Evolutionary conservation across 2,329 filamentous ascomycete genomes (phyloP), one percentile per base, ranked within the genome.

Genomic region (Neopestalotiopsis sp.): DNA sequence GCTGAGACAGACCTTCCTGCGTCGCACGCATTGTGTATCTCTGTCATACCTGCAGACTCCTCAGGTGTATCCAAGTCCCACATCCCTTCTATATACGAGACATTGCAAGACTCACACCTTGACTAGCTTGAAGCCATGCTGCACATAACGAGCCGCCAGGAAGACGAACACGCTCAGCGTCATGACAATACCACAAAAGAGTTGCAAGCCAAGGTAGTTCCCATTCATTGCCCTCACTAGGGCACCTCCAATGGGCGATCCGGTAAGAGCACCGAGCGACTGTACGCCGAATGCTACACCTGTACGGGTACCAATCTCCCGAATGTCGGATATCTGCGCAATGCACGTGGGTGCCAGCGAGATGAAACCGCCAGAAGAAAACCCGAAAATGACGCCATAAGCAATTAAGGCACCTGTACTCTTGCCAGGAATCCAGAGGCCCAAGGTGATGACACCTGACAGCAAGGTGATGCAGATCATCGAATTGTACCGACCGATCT

Each of bases 301-400:
- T 2, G 86, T 89, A 5, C 92, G 84, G 1, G 90, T 86, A 14
- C 92, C 93, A 42, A 94, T 90, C 76, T 93, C 86, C 24, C 88
- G 83, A 49, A 93, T 86, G 61, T 92, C 90, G 1, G 88, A 90
- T 70, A 94, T 91, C 74, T 94, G 91, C 1, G 90, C 91, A 28
- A 94, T 82, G 14, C 92, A 81, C 0, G 90, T 86, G 0, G 92
- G 90, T 0, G 83, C 80, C 17, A 93, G 79, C 1, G 86, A 86
- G 63, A 92, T 86, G 73, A 89, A 91, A 3, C 87, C 87, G 13
- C 91, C 91, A 1, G 88, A 90, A 13, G 84, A 83, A 77, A 93
- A 91, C 5, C 91, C 91, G 72, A 90, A 93, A 1, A 92, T 74
- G 2, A 85, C 83, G 14, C 86, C 84, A 78, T 91, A 93, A 17